Conservation (phyloP, 1,139 yeast species). For the Hemisphaericaspora xylanilytica region DNA sequence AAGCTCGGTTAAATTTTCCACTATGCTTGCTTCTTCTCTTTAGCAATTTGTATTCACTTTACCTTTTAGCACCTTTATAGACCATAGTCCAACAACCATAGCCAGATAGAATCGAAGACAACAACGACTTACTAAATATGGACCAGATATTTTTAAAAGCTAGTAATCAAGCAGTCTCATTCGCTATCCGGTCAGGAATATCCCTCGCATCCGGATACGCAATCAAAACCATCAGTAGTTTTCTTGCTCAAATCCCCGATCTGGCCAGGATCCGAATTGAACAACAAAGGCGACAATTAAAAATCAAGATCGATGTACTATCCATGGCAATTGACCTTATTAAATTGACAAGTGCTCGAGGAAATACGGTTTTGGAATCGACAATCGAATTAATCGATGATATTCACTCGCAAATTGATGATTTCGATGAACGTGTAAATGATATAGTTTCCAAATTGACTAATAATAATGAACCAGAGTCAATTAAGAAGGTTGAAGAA, state of each 20-base stretch:
- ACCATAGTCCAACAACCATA: not conserved
- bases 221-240: constrained; percentile 58
- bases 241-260: constrained; percentile 61
- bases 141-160: constrained; percentile 55
- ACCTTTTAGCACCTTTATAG: not conserved
- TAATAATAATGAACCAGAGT: constrained; percentile 34
- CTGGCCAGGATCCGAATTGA: constrained; percentile 49
- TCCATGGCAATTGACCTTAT: constrained; percentile 71
- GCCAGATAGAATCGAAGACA: not conserved
- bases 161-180: constrained; percentile 74
- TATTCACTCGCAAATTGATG: constrained; percentile 57
- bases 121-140: constrained; percentile 22
- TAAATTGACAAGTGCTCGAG: constrained; percentile 66
- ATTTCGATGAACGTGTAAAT: constrained; percentile 53
- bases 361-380: constrained; percentile 61
- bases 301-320: constrained; percentile 60
- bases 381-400: constrained; percentile 57
- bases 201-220: constrained; percentile 78
- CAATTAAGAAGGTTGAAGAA: constrained; percentile 47
- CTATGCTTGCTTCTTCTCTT: too few relatives aligned
- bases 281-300: constrained; percentile 44
- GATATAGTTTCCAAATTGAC: constrained; percentile 24
- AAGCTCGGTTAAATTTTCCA: too few relatives aligned
- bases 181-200: constrained; percentile 76
- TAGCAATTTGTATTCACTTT: too few relatives aligned